Percentiles rank a stretch among this genome's conserved stretches.
Evolutionary conservation across 2,329 filamentous ascomycete genomes (phyloP).

Genomic region (Tolypocladium capitatum): DNA sequence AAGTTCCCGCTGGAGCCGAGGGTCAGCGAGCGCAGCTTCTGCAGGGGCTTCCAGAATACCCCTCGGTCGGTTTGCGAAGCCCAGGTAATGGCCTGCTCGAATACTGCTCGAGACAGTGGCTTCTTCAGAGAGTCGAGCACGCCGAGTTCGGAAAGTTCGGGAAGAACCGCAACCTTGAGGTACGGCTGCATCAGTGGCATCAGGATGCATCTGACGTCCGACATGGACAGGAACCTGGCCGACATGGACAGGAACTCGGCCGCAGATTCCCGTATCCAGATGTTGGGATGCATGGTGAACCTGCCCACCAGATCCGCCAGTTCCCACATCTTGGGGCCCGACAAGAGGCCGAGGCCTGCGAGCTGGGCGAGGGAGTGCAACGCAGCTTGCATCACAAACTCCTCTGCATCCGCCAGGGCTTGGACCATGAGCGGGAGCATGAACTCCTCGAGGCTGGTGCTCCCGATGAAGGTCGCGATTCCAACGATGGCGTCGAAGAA

Average conservation of each 20-base stretch:
- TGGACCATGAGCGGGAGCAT: slow-evolving; percentile 94
- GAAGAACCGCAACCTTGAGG: slow-evolving; percentile 57
- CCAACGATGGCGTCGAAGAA: slow-evolving; percentile 95
- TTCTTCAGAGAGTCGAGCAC: slow-evolving; percentile 74
- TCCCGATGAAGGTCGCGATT: slow-evolving; percentile 81
- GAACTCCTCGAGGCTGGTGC: slow-evolving; percentile 82
- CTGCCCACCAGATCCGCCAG: slow-evolving; percentile 70
- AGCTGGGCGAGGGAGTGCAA: slow-evolving; percentile 79
- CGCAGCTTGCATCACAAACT: slow-evolving; percentile 85
- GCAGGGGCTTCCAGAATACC: slow-evolving; percentile 72
- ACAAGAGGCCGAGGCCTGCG: slow-evolving; percentile 76
- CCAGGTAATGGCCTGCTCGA: slow-evolving; percentile 81
- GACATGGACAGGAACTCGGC: slow-evolving; percentile 70
- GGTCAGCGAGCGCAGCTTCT: slow-evolving; percentile 48
- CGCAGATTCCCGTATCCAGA: slow-evolving; percentile 88
- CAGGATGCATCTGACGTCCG: slow-evolving; percentile 74
- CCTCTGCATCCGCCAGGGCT: slow-evolving; percentile 82
- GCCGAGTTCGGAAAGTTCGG: slow-evolving; percentile 55
- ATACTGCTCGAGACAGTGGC: slow-evolving; percentile 64
- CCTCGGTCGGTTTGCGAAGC: slow-evolving; percentile 69
- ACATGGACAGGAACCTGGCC: slow-evolving; percentile 60
- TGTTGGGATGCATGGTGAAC: slow-evolving; percentile 86
- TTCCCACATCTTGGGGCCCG: slow-evolving; percentile 75
- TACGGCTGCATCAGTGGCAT: slow-evolving; percentile 71
- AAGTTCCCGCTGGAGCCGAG: slow-evolving; percentile 47